A percentile compares a stretch with the other conserved stretches of the same genome.
Conservation (phyloP, 768 basidiomycete species). For the Trametes maxima region DNA sequence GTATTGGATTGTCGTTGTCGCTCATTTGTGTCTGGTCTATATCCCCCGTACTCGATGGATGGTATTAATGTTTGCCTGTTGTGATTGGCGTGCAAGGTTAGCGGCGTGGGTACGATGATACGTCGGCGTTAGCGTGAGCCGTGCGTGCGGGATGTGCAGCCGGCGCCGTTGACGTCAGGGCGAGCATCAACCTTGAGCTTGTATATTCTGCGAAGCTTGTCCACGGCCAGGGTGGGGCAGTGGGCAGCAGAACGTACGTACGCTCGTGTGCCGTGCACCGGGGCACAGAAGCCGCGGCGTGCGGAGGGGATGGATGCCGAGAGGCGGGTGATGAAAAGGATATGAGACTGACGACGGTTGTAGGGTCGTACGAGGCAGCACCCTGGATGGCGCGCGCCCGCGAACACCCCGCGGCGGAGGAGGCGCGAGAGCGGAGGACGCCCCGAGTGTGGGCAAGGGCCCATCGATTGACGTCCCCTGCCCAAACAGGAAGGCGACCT, state of each 20-base stretch:
- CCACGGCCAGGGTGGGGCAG: no score
- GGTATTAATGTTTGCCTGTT: conserved; percentile 10
- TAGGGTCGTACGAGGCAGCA: no score
- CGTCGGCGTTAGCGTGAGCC: neutral
- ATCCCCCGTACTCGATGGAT: conserved; percentile 16
- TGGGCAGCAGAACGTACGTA: no score
- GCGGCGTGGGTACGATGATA: neutral
- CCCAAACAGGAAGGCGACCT: neutral
- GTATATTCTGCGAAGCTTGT: no score
- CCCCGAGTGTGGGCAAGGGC: neutral
- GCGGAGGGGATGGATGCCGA: no score
- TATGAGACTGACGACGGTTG: no score
- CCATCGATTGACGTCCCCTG: conserved; percentile 5
- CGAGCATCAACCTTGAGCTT: no score
- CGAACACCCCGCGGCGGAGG: no score
- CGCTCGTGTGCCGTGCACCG: no score
- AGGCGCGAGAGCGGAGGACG: neutral
- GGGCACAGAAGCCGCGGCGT: no score
- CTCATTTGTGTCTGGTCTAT: conserved; percentile 11
- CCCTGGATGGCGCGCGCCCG: no score
- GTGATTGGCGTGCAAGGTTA: neutral
- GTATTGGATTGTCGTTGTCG: conserved; percentile 15
- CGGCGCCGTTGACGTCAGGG: neutral
- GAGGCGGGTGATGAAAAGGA: no score
- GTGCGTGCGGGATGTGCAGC: neutral